A percentile compares a stretch with the other conserved stretches of the same genome.
Evolutionary conservation across 805 yeast genomes (phyloP).

Genomic region (Wickerhamiella siamensis): DNA sequence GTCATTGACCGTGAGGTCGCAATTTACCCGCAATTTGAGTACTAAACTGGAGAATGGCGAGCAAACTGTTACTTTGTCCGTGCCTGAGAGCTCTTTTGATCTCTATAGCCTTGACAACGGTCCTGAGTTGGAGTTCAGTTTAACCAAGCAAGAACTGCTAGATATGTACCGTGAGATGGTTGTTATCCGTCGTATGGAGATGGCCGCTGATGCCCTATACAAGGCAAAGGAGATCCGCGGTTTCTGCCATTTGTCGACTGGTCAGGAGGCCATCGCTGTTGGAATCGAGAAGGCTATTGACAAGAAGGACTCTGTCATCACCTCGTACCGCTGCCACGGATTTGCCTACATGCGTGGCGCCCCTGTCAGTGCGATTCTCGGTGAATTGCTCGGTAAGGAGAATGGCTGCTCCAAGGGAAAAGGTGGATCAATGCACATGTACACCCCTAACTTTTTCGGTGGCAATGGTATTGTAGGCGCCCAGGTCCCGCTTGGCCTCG

Average conservation of each 20-base stretch:
- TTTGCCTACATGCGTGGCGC: constrained; percentile 95
- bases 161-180: constrained; percentile 96
- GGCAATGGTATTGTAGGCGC: constrained; percentile 99
- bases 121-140: constrained; percentile 60
- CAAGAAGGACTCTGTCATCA: constrained; percentile 73
- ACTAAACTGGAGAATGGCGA: background rate
- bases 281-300: constrained; percentile 94
- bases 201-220: constrained; percentile 96
- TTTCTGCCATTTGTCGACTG: constrained; percentile 95
- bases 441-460: constrained; percentile 88
- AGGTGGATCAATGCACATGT: constrained; percentile 99
- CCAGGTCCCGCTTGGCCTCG: constrained; percentile 96
- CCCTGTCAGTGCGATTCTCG: constrained; percentile 74
- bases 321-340: constrained; percentile 98
- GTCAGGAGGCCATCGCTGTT: constrained; percentile 98
- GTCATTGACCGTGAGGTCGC: constrained; percentile 6
- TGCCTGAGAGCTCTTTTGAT: constrained; percentile 74
- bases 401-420: constrained; percentile 92
- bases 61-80: constrained; percentile 20
- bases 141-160: constrained; percentile 65
- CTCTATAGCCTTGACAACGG: constrained; percentile 63
- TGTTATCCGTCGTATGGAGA: constrained; percentile 82
- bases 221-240: constrained; percentile 98
- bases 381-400: constrained; percentile 94
- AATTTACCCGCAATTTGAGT: background rate